Conservation (phyloP, 257 asterid genomes). For the Linaria vulgaris region DNA sequence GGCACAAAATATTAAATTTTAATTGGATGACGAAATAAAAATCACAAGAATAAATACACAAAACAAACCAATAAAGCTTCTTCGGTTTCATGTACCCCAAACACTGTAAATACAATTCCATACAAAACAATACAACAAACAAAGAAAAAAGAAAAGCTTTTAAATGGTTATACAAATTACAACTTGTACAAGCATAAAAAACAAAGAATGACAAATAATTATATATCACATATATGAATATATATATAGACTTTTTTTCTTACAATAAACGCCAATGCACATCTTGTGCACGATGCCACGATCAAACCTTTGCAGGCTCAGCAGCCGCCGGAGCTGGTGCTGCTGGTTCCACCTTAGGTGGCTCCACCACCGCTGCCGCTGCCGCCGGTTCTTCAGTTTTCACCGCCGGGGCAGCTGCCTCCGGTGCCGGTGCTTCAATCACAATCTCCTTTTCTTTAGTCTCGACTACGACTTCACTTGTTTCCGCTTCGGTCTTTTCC, state of each 20-base stretch:
- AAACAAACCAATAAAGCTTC: neutral
- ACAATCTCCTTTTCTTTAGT: slow-evolving; percentile 58
- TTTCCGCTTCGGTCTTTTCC: slow-evolving; percentile 31
- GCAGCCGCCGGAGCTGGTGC: slow-evolving; percentile 35
- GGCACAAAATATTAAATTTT: too few species aligned
- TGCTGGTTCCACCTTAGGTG: slow-evolving; percentile 41
- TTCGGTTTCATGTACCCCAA: neutral
- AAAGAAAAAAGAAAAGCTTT: too few species aligned
- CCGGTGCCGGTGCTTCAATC: slow-evolving; percentile 22
- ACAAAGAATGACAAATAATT: too few species aligned
- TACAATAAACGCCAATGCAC: neutral
- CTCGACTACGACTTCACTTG: slow-evolving; percentile 24
- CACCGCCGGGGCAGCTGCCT: slow-evolving; percentile 2
- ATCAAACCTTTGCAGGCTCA: slow-evolving; percentile 50
- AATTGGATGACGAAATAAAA: too few species aligned
- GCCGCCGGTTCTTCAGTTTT: slow-evolving; percentile 20
- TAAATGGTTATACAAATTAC: too few species aligned
- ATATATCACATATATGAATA: too few species aligned
- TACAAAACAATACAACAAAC: too few species aligned
- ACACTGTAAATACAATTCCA: too few species aligned
- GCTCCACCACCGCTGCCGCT: slow-evolving; percentile 12
- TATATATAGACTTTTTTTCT: too few species aligned
- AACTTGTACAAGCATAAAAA: too few species aligned
- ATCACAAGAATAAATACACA: neutral
- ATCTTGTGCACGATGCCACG: slow-evolving; percentile 19